Base-by-base conservation (phyloP, 2,329 filamentous ascomycete genomes). In the Ceratocystis colombiana region DNA sequence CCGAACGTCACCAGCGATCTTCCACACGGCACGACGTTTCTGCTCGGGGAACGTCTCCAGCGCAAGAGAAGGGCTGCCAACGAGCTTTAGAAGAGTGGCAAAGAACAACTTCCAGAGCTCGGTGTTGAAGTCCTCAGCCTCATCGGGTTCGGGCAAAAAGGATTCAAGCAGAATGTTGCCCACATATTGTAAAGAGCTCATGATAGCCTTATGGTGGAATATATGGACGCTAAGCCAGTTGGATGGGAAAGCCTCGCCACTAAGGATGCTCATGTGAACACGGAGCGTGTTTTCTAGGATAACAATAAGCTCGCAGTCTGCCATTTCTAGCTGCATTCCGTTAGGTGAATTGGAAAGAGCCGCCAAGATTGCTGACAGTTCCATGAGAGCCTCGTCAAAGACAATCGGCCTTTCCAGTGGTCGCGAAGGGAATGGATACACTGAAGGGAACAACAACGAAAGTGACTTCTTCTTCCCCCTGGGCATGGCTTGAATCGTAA, bases 31-130 rank as follows among this genome's bases (percentile, higher is more conserved):
- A 66, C 94, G 82, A 59, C 94, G 82, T 77, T 97, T 99, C 76
- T 99, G 94, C 74, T 99, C 95, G 0, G 94, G 91, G 73, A 96
- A 97, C 0, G 92, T 96, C 74, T 99, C 94, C 46, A 99, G 82
- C 0, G 94, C 92, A 22, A 99, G 81, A 0, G 88, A 89, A 45
- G 92, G 86, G 72, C 91, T 96, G 4, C 90, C 89, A 2, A 99
- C 90, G 2, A 97, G 85, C 72, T 89, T 91, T 33, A 99, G 80
- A 37, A 99, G 78, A 0, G 91, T 93, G 20, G 87, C 88, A 73
- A 99, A 96, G 77, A 96, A 96, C 41, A 88, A 80, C 70, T 93
- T 92, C 94, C 94, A 99, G 12, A 97, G 78, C 67, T 95, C 89
- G 10, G 90, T 96, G 72, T 95, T 91, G 75, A 97, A 99, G 12